Percentiles rank a stretch among this genome's conserved stretches.
Evolutionary conservation across 2,329 filamentous ascomycete species (phyloP).

Genomic region (Pseudocercospora fuligena): DNA sequence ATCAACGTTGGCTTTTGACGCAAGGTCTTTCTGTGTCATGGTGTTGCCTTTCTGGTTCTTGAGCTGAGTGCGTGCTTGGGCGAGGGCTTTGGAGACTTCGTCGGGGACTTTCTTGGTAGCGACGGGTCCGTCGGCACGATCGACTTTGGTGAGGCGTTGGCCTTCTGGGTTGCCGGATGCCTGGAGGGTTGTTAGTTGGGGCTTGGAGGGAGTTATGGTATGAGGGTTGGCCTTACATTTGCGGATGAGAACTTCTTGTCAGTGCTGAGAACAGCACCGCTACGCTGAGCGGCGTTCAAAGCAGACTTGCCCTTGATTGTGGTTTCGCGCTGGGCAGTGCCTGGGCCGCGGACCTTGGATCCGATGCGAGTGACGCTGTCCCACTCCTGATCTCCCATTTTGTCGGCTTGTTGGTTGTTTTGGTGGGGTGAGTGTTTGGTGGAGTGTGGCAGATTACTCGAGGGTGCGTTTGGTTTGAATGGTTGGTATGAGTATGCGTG

Average conservation of each 20-base stretch:
- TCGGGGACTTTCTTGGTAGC: constrained; percentile 91
- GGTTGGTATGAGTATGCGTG: neutral
- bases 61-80: constrained; percentile 75
- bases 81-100: constrained; percentile 81
- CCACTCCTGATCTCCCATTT: constrained; percentile 69
- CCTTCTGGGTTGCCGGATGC: constrained; percentile 64
- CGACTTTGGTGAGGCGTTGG: constrained; percentile 96
- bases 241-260: constrained; percentile 88
- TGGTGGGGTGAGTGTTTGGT: constrained; percentile 1
- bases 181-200: constrained; percentile 38
- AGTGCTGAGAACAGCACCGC: constrained; percentile 74
- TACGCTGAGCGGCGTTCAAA: constrained; percentile 87
- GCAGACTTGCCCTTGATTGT: constrained; percentile 83
- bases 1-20: constrained; percentile 88
- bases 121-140: constrained; percentile 95
- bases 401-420: constrained; percentile 21
- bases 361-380: constrained; percentile 91
- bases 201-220: neutral
- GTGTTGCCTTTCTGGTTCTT: constrained; percentile 72
- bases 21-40: constrained; percentile 89
- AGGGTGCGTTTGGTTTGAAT: neutral
- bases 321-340: constrained; percentile 74
- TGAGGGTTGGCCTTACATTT: constrained; percentile 68
- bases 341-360: constrained; percentile 75
- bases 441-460: neutral